Evolutionary conservation across 805 yeast species (phyloP).

Genomic region (Candida multigemmis): DNA sequence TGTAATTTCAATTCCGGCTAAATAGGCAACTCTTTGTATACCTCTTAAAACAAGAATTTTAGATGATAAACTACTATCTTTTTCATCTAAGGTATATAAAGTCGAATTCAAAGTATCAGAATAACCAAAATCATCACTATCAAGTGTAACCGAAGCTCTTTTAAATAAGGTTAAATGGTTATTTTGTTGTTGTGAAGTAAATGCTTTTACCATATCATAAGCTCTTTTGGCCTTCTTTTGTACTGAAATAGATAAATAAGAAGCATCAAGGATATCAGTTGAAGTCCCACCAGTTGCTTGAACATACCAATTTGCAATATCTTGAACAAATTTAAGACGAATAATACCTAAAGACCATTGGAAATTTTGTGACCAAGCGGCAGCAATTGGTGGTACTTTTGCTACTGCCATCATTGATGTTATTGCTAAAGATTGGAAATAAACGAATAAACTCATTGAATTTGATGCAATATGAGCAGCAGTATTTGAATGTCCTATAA

Average conservation of each 20-base stretch:
- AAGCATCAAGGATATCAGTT: slow-evolving; percentile 62
- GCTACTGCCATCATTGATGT: slow-evolving; percentile 94
- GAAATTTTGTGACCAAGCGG: slow-evolving; percentile 97
- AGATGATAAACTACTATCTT: slow-evolving; percentile 44
- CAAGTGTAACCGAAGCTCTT: slow-evolving; percentile 14
- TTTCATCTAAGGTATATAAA: slow-evolving; percentile 67
- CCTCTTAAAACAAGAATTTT: slow-evolving; percentile 83
- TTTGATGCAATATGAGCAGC: slow-evolving; percentile 98
- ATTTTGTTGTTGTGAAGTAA: slow-evolving; percentile 1
- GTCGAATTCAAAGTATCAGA: slow-evolving; percentile 31
- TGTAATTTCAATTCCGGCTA: slow-evolving; percentile 80
- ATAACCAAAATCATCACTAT: slow-evolving; percentile 38
- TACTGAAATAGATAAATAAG: slow-evolving; percentile 74
- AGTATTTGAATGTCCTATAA: slow-evolving; percentile 82
- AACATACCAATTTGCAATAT: slow-evolving; percentile 85
- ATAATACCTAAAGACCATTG: slow-evolving; percentile 95
- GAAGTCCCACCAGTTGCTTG: slow-evolving; percentile 91
- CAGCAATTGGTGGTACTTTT: slow-evolving; percentile 90
- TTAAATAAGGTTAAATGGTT: slow-evolving; percentile 7
- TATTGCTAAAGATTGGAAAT: slow-evolving; percentile 89
- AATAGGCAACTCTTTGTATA: slow-evolving; percentile 80
- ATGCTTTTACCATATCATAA: slow-evolving; percentile 3
- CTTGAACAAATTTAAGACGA: slow-evolving; percentile 65
- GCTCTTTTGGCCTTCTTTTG: slow-evolving; percentile 41
- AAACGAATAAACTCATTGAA: slow-evolving; percentile 83